Percentiles rank a stretch among this genome's conserved stretches.
phyloP scores from a whole-genome alignment of 805 yeast species.

The Saccharomycopsis fodiens region DNA sequence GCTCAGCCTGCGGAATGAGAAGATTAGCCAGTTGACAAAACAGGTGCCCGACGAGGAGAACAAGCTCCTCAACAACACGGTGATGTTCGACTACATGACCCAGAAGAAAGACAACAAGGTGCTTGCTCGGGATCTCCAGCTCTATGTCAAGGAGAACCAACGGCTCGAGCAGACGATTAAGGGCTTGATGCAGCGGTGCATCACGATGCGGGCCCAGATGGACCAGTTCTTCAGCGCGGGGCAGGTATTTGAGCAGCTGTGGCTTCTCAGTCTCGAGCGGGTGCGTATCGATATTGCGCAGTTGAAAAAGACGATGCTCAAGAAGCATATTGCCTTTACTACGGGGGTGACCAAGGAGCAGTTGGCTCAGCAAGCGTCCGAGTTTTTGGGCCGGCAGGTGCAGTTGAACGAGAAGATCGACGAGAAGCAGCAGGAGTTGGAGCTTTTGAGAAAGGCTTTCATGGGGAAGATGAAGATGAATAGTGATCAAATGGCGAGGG shows the following conservation, averaged over 20 bases:
- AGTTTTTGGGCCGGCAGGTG: constrained; percentile 9
- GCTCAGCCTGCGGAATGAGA: neutral
- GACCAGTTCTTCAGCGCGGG: neutral
- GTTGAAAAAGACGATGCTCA: constrained; percentile 13
- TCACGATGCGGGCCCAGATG: neutral
- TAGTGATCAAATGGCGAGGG: constrained; percentile 1
- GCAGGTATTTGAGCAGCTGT: constrained; percentile 8
- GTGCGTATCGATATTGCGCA: constrained; percentile 3
- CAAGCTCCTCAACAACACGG: constrained; percentile 8
- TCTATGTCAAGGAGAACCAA: constrained; percentile 11
- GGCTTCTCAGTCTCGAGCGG: constrained; percentile 9
- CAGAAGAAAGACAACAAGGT: constrained; percentile 14
- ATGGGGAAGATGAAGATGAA: constrained; percentile 1
- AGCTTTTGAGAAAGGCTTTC: constrained; percentile 4
- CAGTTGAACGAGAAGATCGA: constrained; percentile 12
- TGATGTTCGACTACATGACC: constrained; percentile 10
- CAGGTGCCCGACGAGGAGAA: constrained; percentile 4
- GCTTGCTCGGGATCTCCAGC: constrained; percentile 9
- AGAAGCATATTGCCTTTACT: constrained; percentile 13
- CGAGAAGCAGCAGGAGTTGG: constrained; percentile 7
- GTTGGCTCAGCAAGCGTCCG: constrained; percentile 4
- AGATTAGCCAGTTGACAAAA: constrained; percentile 6
- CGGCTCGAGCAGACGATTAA: constrained; percentile 7
- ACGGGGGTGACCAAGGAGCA: constrained; percentile 5
- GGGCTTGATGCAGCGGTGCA: constrained; percentile 5